Evolutionary conservation across 352 stramenopile genomes (phyloP).

Genomic region (Pythium monospermum): DNA sequence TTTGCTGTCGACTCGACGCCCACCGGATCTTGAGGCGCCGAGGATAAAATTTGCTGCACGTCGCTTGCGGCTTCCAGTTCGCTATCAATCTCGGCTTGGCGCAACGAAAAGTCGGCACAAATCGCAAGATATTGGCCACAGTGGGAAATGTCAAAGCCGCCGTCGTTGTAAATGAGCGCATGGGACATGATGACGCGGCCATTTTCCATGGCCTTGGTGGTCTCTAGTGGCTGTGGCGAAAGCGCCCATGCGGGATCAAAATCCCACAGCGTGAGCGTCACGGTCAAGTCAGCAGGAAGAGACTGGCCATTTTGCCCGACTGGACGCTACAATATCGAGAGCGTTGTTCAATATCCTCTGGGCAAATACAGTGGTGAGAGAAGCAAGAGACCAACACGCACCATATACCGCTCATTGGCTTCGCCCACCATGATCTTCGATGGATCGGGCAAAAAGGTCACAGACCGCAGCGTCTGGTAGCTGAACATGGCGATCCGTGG

Average conservation of each 20-base stretch:
- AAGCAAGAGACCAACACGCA: too few species aligned
- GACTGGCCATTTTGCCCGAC: slow-evolving; percentile 52
- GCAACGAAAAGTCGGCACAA: slow-evolving; percentile 92
- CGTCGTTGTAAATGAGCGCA: slow-evolving; percentile 97
- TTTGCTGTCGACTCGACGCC: slow-evolving; percentile 49
- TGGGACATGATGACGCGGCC: slow-evolving; percentile 83
- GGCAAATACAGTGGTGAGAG: too few species aligned
- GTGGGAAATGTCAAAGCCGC: slow-evolving; percentile 95
- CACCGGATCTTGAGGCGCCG: slow-evolving; percentile 50
- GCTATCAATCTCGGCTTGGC: slow-evolving; percentile 84
- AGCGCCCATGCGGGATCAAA: slow-evolving; percentile 87
- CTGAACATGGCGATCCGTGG: slow-evolving; percentile 87
- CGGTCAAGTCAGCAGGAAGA: slow-evolving; percentile 84
- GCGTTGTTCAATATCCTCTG: too few species aligned
- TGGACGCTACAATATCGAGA: slow-evolving; percentile 40
- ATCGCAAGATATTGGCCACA: slow-evolving; percentile 93
- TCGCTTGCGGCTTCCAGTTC: slow-evolving; percentile 79
- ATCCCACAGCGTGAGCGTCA: slow-evolving; percentile 94
- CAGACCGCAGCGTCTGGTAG: slow-evolving; percentile 89
- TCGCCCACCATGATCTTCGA: slow-evolving; percentile 93
- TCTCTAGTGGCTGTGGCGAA: slow-evolving; percentile 59
- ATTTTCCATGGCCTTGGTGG: slow-evolving; percentile 84
- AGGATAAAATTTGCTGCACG: slow-evolving; percentile 66
- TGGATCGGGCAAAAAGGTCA: slow-evolving; percentile 91
- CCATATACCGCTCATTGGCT: slow-evolving; percentile 88